Evolutionary conservation across 148 eudicot genomes (phyloP).

Genomic region (Rhododendron simsii): DNA sequence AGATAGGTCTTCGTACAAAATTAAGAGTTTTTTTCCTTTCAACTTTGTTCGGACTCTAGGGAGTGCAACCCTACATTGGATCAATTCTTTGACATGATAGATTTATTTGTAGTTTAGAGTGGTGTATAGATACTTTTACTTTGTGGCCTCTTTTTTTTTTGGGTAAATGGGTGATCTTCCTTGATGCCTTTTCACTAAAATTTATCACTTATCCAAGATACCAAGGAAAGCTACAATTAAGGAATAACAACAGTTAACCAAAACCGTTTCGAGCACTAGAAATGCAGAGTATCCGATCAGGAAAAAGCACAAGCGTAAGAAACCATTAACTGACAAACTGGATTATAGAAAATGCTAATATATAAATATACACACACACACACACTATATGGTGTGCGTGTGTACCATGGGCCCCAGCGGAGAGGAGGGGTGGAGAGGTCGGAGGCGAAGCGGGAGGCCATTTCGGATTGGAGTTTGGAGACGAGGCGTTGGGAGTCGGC

Average conservation of each 20-base stretch:
- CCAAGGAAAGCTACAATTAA: neutral
- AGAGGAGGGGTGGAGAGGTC: slow-evolving; percentile 80
- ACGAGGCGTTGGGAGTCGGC: slow-evolving; percentile 51
- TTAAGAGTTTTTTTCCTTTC: no score
- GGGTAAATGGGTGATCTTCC: no score
- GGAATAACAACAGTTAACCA: neutral
- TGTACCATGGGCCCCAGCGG: slow-evolving; percentile 93
- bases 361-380: no score
- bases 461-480: slow-evolving; percentile 71
- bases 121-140: no score
- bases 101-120: no score
- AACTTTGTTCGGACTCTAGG: no score
- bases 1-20: no score
- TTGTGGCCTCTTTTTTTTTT: no score
- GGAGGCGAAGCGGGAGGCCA: slow-evolving; percentile 69
- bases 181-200: no score
- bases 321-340: neutral
- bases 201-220: neutral
- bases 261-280: neutral
- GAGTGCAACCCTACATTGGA: no score
- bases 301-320: neutral
- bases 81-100: no score
- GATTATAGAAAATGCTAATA: slow-evolving; percentile 3
- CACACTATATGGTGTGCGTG: neutral
- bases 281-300: neutral